Percentiles rank a stretch among this genome's conserved stretches.
Evolutionary conservation across 352 stramenopile genomes (phyloP).

Genomic region (Plasmopara halstedii): DNA sequence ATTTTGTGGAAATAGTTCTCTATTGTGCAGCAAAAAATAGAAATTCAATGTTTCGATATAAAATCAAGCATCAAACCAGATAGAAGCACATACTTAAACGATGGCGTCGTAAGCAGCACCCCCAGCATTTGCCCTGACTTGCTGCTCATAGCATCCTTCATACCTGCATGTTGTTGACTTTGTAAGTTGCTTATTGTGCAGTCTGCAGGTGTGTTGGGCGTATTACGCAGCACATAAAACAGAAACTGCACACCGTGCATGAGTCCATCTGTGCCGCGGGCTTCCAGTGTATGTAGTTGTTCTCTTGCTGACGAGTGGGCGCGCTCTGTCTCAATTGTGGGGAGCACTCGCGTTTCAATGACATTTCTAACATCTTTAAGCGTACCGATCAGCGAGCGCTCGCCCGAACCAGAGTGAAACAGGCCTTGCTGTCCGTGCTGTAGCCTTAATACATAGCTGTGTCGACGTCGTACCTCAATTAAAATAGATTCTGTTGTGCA

Average conservation of each 20-base stretch:
- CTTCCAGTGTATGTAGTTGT: constrained; percentile 72
- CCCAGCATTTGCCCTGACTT: constrained; percentile 83
- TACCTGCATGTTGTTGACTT: constrained; percentile 69
- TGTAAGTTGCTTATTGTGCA: constrained; percentile 82
- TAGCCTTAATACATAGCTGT: constrained; percentile 68
- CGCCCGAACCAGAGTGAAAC: constrained; percentile 67
- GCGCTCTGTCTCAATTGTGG: constrained; percentile 74
- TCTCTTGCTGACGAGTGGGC: constrained; percentile 76
- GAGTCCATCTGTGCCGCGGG: constrained; percentile 64
- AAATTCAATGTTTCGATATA: constrained; percentile 1
- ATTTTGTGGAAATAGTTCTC: constrained; percentile 47
- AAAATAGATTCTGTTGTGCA: constrained; percentile 76
- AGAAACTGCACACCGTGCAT: constrained; percentile 85
- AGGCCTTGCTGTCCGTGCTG: constrained; percentile 77
- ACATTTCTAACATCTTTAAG: constrained; percentile 78
- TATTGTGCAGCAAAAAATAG: constrained; percentile 5
- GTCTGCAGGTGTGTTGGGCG: constrained; percentile 71
- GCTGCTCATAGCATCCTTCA: constrained; percentile 81
- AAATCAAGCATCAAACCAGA: neutral
- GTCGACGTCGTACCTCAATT: constrained; percentile 62
- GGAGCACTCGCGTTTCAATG: constrained; percentile 66
- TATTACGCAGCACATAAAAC: constrained; percentile 82
- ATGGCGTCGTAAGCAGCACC: constrained; percentile 68
- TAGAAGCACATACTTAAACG: constrained; percentile 53
- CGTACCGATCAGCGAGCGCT: constrained; percentile 68